Base-by-base conservation (phyloP, 495 filamentous ascomycete genomes). In the Jackrogersella minutella region DNA sequence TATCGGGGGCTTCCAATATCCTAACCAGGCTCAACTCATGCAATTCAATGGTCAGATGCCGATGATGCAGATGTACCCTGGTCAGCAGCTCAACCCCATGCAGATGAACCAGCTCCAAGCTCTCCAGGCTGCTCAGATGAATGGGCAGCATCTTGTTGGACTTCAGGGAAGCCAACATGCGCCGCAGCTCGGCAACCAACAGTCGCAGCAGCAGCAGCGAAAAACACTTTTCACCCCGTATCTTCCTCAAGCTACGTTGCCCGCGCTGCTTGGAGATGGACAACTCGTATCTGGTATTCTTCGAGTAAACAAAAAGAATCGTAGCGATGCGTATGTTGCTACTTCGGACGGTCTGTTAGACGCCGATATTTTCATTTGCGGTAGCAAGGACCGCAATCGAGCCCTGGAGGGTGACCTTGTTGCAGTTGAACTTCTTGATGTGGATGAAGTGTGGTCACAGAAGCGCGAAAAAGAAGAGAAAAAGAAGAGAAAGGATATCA, bases 401-500 rank as follows among this genome's bases (percentile, higher is more conserved):
- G 95, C 95, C 28, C 83, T 99, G 22, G 95, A 98, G 79, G 95
- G 95, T 59, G 95, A 99, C 74, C 85, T 94, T 53, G 95, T 99
- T 52, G 95, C 95, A 28, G 87, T 99, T 53, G 95, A 99, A 75
- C 88, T 99, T 16, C 88, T 99, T 24, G 95, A 99, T 74, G 95
- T 99, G 2, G 95, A 98, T 75, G 95, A 99, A 72, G 95, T 99
- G 8, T 99, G 95, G 95, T 86, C 89, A 13, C 95, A 99, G 79
- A 99, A 99, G 82, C 91, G 92, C 19, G 95, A 99, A 75, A 99
- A 99, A 74, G 95, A 99, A 76, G 95, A 99, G 72, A 99, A 99
- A 83, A 99, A 99, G 88, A 98, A 98, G 82, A 91, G 95, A 75
- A 99, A 99, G 82, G 95, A 99, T 72, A 95, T 96, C 60, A 96